These are phyloP conservation scores for Plectosphaerella cucumerina DNA, from an alignment of 2,329 filamentous ascomycete genomes.

Conservation along the genomic window DNA sequence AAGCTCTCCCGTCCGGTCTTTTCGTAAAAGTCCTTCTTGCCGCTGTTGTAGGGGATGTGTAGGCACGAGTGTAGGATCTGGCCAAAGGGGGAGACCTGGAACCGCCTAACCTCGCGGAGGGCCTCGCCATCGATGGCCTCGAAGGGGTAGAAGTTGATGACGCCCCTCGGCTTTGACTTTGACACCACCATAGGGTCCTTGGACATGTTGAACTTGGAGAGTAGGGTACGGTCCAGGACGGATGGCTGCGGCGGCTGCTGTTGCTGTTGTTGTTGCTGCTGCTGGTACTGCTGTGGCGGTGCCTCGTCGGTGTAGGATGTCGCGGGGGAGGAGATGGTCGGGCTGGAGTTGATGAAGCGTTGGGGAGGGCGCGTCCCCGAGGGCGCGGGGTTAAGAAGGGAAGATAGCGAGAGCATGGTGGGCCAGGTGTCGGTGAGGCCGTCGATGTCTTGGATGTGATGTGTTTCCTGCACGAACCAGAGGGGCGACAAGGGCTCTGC, in stretches of 20 bases:
- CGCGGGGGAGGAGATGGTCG: slow-evolving; percentile 29
- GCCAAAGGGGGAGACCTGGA: slow-evolving; percentile 62
- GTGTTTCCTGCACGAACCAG: slow-evolving; percentile 1
- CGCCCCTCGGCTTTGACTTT: slow-evolving; percentile 58
- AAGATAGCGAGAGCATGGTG: slow-evolving; percentile 61
- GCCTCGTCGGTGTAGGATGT: slow-evolving; percentile 27
- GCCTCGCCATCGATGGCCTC: slow-evolving; percentile 60
- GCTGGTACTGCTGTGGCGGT: slow-evolving; percentile 8
- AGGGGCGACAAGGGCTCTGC: background rate
- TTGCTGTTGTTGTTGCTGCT: background rate
- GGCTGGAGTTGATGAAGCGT: slow-evolving; percentile 35
- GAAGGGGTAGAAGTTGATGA: slow-evolving; percentile 69
- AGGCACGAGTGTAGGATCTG: slow-evolving; percentile 58
- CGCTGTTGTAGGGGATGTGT: slow-evolving; percentile 91
- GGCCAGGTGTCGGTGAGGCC: slow-evolving; percentile 16
- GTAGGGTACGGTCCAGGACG: slow-evolving; percentile 18
- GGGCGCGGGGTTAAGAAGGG: slow-evolving; percentile 61
- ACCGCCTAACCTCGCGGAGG: slow-evolving; percentile 54
- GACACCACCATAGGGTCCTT: slow-evolving; percentile 63
- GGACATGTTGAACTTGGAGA: slow-evolving; percentile 52
- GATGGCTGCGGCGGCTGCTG: background rate
- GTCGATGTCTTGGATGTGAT: slow-evolving; percentile 11
- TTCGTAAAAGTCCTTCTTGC: slow-evolving; percentile 82
- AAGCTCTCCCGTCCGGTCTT: slow-evolving; percentile 87
- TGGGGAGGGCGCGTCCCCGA: slow-evolving; percentile 32